Evolutionary conservation across 192 early-diverging fungal genomes (phyloP), one percentile per base, ranked within the genome.

Genomic region (Rhizoclosmatium sp.): DNA sequence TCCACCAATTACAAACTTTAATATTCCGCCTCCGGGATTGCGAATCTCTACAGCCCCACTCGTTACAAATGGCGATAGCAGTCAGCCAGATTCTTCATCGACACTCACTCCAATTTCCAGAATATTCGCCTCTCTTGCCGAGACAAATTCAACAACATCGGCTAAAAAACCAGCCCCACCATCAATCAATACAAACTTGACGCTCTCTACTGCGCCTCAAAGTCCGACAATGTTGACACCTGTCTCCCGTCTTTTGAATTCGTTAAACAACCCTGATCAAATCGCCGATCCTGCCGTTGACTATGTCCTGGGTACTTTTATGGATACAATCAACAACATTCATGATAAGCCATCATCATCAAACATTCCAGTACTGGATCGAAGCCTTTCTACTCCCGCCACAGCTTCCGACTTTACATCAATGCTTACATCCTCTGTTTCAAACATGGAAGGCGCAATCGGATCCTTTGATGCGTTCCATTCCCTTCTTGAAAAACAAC

Each of bases 281-380:
- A 2, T 71, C n/a, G 51, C 54, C 48, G 69, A 71, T 40, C 48
- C 69, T 4, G 44, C 65, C 21, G 69, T 71, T 19, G 69, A 71
- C 51, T 56, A 56, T 42, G 69, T 71, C 5, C 7, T 71, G 47
- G 69, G 69, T 7, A 71, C 48, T 49, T 71, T 71, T 71, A 56
- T 71, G 69, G 69, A 71, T 39, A 71, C 69, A 14, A 71, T 71
- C n/a, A 49, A 71, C 12, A 40, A 23, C 14, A 2, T 71, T 54
- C 31, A 31, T 31, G 31, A 31, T 31, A 31, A 31, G 31, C 31
- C 31, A 31, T 31, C 31, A 31, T 31, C 31, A 31, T 31, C 31
- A 31, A 31, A 31, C 31, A 31, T 31, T 31, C 31, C 31, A 31
- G 31, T 31, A 31, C 31, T 31, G 31, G 31, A 31, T 31, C 31